Conservation (phyloP, 1,284 basidiomycete genomes). For the Trichosporon sp. region DNA sequence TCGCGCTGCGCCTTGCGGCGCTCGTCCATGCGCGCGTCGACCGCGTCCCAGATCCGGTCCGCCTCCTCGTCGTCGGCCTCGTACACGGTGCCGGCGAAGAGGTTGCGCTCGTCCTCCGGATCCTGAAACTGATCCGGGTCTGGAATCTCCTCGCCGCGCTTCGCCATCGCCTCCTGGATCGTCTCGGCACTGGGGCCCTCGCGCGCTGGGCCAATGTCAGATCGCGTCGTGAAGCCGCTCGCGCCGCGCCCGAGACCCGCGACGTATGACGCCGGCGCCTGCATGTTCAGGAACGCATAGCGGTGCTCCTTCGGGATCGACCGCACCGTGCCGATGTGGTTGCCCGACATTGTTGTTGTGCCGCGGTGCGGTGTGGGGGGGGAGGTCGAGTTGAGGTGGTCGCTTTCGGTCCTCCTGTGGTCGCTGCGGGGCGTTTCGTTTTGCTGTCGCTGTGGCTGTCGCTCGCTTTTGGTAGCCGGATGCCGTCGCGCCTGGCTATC, state of each 20-base stretch:
- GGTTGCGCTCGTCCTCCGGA: slow-evolving; percentile 92
- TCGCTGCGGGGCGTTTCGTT: not conserved
- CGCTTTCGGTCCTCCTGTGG: not conserved
- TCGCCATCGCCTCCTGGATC: slow-evolving; percentile 75
- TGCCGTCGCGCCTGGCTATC: not conserved
- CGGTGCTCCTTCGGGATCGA: slow-evolving; percentile 45
- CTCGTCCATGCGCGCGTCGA: slow-evolving; percentile 86
- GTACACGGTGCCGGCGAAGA: slow-evolving; percentile 93
- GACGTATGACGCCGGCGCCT: slow-evolving; percentile 88
- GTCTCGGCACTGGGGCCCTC: slow-evolving; percentile 87
- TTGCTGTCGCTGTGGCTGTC: not conserved
- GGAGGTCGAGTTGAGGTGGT: not conserved
- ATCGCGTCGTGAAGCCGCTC: slow-evolving; percentile 96
- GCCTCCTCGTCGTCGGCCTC: slow-evolving; percentile 98
- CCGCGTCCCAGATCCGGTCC: slow-evolving; percentile 85
- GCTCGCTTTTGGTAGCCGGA: not conserved
- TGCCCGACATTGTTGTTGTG: slow-evolving; percentile 30
- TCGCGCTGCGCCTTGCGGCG: slow-evolving; percentile 68
- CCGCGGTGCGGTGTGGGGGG: not conserved
- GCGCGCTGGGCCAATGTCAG: slow-evolving; percentile 96
- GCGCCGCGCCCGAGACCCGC: slow-evolving; percentile 95
- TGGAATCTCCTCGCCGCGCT: slow-evolving; percentile 79
- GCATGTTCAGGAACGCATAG: slow-evolving; percentile 52
- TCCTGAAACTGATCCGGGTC: slow-evolving; percentile 85
- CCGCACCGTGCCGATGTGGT: slow-evolving; percentile 43